Conservation (phyloP, 352 stramenopile species). For the Plasmopara viticola region DNA sequence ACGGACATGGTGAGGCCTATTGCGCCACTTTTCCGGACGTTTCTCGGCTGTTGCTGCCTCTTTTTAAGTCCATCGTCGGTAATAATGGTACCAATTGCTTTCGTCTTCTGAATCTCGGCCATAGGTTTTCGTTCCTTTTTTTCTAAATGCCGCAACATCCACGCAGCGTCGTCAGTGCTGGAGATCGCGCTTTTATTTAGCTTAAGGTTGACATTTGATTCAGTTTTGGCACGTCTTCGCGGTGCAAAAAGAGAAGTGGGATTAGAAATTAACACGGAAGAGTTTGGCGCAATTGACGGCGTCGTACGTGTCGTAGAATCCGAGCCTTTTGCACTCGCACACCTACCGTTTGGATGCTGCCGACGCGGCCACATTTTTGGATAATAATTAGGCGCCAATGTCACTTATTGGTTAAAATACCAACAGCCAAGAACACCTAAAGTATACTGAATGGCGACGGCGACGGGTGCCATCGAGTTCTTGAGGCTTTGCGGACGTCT, state of each 20-base stretch:
- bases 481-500: constrained; percentile 68
- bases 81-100: not conserved
- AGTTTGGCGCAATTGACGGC: not conserved
- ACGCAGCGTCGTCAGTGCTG: constrained; percentile 22
- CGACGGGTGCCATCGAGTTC: constrained; percentile 71
- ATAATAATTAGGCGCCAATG: constrained; percentile 13
- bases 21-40: constrained; percentile 7
- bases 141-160: constrained; percentile 34
- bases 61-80: constrained; percentile 9
- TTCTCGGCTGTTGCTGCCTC: constrained; percentile 11
- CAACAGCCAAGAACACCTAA: constrained; percentile 1
- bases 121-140: constrained; percentile 30
- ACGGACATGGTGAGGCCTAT: constrained; percentile 15
- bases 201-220: constrained; percentile 7
- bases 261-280: constrained; percentile 1
- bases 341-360: constrained; percentile 8
- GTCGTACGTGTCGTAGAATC: not conserved
- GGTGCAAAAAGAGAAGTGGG: constrained; percentile 11
- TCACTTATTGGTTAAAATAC: constrained; percentile 27
- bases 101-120: constrained; percentile 3
- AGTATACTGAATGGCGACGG: constrained; percentile 30
- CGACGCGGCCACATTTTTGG: constrained; percentile 37
- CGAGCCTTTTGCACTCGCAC: constrained; percentile 5
- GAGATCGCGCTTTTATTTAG: constrained; percentile 1
- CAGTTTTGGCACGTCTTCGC: constrained; percentile 15